Evolutionary conservation across 495 filamentous ascomycete genomes (phyloP).

Genomic region (Penicillium coffeae): DNA sequence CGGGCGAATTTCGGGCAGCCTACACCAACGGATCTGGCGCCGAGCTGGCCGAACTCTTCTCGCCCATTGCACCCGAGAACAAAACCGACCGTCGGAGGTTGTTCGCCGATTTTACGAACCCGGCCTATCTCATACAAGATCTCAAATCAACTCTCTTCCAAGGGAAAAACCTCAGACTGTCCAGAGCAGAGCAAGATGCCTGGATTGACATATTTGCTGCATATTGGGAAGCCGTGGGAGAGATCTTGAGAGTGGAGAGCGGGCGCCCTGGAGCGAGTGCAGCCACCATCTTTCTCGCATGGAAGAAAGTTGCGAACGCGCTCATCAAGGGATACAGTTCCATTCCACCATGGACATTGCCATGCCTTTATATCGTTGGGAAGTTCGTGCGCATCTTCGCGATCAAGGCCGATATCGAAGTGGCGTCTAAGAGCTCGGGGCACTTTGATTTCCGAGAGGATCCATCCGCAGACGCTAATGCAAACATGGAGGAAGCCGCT

Average conservation of each 20-base stretch:
- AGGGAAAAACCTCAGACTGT: conserved; percentile 46
- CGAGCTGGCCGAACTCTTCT: conserved; percentile 64
- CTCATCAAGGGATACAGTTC: conserved; percentile 72
- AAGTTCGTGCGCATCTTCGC: conserved; percentile 84
- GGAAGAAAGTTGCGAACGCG: conserved; percentile 71
- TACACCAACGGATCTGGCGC: conserved; percentile 55
- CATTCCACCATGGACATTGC: conserved; percentile 82
- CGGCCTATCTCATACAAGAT: conserved; percentile 56
- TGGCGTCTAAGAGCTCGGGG: conserved; percentile 36
- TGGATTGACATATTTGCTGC: conserved; percentile 81
- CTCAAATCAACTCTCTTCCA: conserved; percentile 61
- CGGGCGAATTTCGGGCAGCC: conserved; percentile 59
- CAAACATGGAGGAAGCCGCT: conserved; percentile 84
- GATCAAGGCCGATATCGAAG: conserved; percentile 71
- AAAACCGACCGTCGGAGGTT: conserved; percentile 54
- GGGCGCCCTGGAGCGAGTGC: conserved; percentile 52
- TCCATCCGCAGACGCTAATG: conserved; percentile 65
- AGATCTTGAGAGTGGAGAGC: conserved; percentile 56
- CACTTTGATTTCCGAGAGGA: conserved; percentile 65
- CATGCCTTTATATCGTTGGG: conserved; percentile 78
- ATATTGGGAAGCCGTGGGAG: conserved; percentile 77
- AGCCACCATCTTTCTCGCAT: conserved; percentile 72
- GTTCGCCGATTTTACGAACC: conserved; percentile 58
- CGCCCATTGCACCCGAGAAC: conserved; percentile 55
- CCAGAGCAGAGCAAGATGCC: conserved; percentile 60